phyloP scores from a whole-genome alignment of 768 basidiomycete species.

The Butyriboletus loyo region DNA sequence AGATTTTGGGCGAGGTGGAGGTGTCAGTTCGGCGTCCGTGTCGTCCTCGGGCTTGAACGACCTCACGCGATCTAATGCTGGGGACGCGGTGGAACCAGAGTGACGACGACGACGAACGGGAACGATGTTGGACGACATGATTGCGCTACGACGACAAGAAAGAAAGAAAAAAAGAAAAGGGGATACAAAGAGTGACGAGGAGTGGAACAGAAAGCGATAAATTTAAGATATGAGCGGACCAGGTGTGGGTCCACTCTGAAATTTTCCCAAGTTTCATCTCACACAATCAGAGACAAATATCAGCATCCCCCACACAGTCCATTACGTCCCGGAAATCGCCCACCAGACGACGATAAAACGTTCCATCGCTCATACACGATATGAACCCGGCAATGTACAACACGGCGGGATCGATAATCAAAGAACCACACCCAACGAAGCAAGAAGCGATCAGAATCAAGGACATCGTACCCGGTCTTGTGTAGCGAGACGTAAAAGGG shows the following conservation, averaged over 20 bases:
- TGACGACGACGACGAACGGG: conserved; percentile 55
- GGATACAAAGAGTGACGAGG: conserved; percentile 2
- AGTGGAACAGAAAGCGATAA: not conserved
- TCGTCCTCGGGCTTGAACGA: conserved; percentile 18
- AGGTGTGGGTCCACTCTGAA: conserved; percentile 1
- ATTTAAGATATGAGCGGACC: not conserved
- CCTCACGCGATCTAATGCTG: conserved; percentile 22
- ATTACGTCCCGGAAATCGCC: not conserved
- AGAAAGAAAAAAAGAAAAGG: not conserved
- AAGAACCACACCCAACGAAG: not conserved
- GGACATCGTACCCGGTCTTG: not conserved
- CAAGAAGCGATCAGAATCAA: not conserved
- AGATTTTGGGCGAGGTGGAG: conserved; percentile 71
- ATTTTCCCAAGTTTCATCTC: conserved; percentile 14
- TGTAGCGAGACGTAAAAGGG: not conserved
- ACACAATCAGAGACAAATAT: conserved; percentile 23
- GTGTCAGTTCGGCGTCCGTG: conserved; percentile 32
- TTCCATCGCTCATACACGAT: not conserved
- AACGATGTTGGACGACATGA: conserved; percentile 16
- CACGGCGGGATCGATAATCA: not conserved
- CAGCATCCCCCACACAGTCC: not conserved
- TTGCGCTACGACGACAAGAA: not conserved
- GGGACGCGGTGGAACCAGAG: conserved; percentile 50
- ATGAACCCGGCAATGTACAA: not conserved
- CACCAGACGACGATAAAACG: not conserved